Conservation (phyloP, 768 basidiomycete species). For the Hericium rajendrae region DNA sequence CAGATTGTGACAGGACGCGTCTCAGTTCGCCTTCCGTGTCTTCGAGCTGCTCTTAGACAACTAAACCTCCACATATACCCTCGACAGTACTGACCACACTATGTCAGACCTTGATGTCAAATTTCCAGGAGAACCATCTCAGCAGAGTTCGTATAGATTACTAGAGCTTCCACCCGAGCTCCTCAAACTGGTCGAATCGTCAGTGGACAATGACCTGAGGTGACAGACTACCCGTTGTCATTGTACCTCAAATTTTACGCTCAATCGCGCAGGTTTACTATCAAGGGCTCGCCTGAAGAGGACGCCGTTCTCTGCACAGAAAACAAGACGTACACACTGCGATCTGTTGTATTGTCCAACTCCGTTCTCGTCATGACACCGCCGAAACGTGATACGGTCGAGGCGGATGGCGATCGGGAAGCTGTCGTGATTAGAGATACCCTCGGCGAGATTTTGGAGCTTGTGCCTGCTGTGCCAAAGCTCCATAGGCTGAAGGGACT, state of each 20-base stretch:
- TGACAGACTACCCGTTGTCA: neutral
- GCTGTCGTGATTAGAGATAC: slow-evolving; percentile 68
- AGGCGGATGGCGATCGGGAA: slow-evolving; percentile 24
- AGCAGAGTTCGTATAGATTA: slow-evolving; percentile 53
- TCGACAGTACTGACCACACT: neutral
- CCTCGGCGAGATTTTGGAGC: slow-evolving; percentile 76
- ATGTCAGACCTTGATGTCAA: slow-evolving; percentile 42
- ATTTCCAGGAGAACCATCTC: slow-evolving; percentile 40
- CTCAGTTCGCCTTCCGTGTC: too few relatives aligned
- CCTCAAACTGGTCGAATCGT: slow-evolving; percentile 48
- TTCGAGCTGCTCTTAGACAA: too few relatives aligned
- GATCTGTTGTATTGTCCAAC: slow-evolving; percentile 86
- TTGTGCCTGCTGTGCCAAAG: slow-evolving; percentile 68
- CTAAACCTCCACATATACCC: too few relatives aligned
- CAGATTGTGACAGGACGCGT: too few relatives aligned
- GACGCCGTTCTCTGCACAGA: slow-evolving; percentile 86
- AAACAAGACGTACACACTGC: slow-evolving; percentile 70
- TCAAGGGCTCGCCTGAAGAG: slow-evolving; percentile 76
- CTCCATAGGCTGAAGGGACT: slow-evolving; percentile 54
- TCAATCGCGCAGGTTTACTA: slow-evolving; percentile 24
- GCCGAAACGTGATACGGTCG: slow-evolving; percentile 19
- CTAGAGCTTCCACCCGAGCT: slow-evolving; percentile 70
- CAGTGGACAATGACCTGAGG: slow-evolving; percentile 14
- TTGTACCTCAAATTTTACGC: slow-evolving; percentile 3
- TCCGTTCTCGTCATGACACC: slow-evolving; percentile 68